These are phyloP conservation scores for Trifolium subterraneum DNA, from an alignment of 306 rosid genomes.

Conservation along the genomic window DNA sequence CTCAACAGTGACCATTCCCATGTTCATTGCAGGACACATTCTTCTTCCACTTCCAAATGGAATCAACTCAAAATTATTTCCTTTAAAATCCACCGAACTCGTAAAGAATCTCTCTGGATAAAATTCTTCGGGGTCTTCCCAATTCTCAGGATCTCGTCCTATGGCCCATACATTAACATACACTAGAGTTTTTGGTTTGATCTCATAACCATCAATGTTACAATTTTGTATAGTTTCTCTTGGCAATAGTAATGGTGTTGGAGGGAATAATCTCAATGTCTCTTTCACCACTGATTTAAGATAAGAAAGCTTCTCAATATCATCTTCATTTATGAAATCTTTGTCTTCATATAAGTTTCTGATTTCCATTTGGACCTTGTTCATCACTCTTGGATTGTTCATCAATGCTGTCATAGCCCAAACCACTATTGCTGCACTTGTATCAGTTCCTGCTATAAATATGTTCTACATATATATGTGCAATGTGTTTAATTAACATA, in stretches of 20 bases:
- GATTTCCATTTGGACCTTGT: constrained; percentile 35
- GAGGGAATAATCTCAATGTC: constrained; percentile 47
- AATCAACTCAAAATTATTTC: constrained; percentile 41
- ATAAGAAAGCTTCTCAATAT: constrained; percentile 47
- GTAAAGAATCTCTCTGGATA: constrained; percentile 42
- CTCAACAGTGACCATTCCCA: constrained; percentile 36
- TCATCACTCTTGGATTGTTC: constrained; percentile 40
- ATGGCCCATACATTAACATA: constrained; percentile 45
- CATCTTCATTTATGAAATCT: constrained; percentile 45
- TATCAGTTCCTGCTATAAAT: constrained; percentile 51
- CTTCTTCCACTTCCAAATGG: constrained; percentile 53
- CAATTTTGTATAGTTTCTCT: constrained; percentile 44
- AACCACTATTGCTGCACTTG: constrained; percentile 28
- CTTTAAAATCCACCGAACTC: constrained; percentile 39
- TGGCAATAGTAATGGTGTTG: constrained; percentile 45
- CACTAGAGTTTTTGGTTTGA: constrained; percentile 38
- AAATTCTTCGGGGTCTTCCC: constrained; percentile 42
- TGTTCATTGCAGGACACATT: constrained; percentile 44
- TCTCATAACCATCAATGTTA: constrained; percentile 42
- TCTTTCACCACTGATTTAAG: constrained; percentile 49
- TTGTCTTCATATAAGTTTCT: constrained; percentile 30
- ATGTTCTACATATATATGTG: constrained; percentile 41
- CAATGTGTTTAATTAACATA: neutral
- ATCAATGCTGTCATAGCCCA: constrained; percentile 47
- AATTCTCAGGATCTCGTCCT: constrained; percentile 44